Evolutionary conservation across 108 stramenopile species (phyloP).

Genomic region (Skeletonema grethae): DNA sequence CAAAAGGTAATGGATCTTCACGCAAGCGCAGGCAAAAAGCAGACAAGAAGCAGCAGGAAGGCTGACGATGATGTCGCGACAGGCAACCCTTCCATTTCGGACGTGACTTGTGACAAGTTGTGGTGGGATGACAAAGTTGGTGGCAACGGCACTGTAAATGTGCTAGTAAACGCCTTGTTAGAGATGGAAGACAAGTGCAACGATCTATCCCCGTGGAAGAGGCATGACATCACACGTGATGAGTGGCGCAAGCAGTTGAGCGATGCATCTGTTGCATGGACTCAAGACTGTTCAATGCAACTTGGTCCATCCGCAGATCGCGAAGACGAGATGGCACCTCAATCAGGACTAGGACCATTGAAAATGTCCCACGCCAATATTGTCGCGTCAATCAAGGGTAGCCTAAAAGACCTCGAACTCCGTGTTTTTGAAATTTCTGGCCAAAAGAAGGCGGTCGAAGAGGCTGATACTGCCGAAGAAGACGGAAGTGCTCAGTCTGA

Average conservation of each 20-base stretch:
- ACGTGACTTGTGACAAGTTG: conserved; percentile 35
- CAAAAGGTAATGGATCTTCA: conserved; percentile 54
- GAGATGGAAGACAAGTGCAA: conserved; percentile 69
- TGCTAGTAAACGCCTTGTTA: conserved; percentile 60
- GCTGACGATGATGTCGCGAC: conserved; percentile 15
- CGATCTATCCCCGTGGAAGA: conserved; percentile 59
- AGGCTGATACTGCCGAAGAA: conserved; percentile 70
- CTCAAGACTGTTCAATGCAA: conserved; percentile 38
- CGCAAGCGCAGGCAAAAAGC: conserved; percentile 25
- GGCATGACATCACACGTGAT: conserved; percentile 49
- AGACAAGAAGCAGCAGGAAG: conserved; percentile 19
- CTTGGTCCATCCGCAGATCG: conserved; percentile 35
- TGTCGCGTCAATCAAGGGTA: conserved; percentile 51
- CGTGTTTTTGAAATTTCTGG: conserved; percentile 60
- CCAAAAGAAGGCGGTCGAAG: conserved; percentile 60
- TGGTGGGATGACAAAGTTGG: conserved; percentile 40
- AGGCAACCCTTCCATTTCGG: conserved; percentile 12
- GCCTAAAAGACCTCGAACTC: conserved; percentile 36
- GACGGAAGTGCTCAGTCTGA: conserved; percentile 56
- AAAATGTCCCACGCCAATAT: conserved; percentile 39
- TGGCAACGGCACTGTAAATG: conserved; percentile 62
- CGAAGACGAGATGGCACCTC: conserved; percentile 2
- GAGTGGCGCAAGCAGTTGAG: conserved; percentile 64
- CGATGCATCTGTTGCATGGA: conserved; percentile 63
- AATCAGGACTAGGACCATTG: background rate